Evolutionary conservation across 2,329 filamentous ascomycete genomes (phyloP).

Genomic region (Clonostachys chloroleuca): DNA sequence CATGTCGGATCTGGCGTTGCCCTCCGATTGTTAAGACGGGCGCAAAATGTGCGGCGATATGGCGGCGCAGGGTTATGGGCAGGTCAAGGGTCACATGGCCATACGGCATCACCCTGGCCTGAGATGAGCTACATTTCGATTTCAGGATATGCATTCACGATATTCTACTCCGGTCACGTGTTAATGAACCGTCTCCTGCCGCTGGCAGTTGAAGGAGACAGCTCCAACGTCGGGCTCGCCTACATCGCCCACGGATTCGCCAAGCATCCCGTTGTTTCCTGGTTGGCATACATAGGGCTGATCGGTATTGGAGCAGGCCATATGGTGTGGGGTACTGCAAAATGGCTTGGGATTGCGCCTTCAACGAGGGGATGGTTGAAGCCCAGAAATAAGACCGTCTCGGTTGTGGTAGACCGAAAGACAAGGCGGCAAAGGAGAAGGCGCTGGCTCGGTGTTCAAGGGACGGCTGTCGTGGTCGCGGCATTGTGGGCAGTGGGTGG

Average conservation of each 20-base stretch:
- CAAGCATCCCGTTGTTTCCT: slow-evolving; percentile 61
- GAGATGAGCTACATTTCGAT: slow-evolving; percentile 63
- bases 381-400: slow-evolving; percentile 20
- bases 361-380: slow-evolving; percentile 41
- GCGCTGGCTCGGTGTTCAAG: slow-evolving; percentile 70
- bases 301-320: slow-evolving; percentile 68
- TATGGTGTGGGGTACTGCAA: slow-evolving; percentile 80
- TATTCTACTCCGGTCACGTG: slow-evolving; percentile 66
- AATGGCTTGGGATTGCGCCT: slow-evolving; percentile 68
- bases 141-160: slow-evolving; percentile 67
- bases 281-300: slow-evolving; percentile 64
- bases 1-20: slow-evolving; percentile 76
- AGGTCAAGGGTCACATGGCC: slow-evolving; percentile 11
- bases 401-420: slow-evolving; percentile 39
- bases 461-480: slow-evolving; percentile 49
- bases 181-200: slow-evolving; percentile 75
- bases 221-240: slow-evolving; percentile 76
- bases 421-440: slow-evolving; percentile 52
- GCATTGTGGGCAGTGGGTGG: slow-evolving; percentile 79
- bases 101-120: slow-evolving; percentile 60
- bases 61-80: slow-evolving; percentile 41
- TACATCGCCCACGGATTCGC: slow-evolving; percentile 86
- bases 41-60: slow-evolving; percentile 69
- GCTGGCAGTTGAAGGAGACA: slow-evolving; percentile 73
- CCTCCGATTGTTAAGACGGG: slow-evolving; percentile 69